Evolutionary conservation across 2,329 filamentous ascomycete genomes (phyloP).

Genomic region (Sarocladium strictum): DNA sequence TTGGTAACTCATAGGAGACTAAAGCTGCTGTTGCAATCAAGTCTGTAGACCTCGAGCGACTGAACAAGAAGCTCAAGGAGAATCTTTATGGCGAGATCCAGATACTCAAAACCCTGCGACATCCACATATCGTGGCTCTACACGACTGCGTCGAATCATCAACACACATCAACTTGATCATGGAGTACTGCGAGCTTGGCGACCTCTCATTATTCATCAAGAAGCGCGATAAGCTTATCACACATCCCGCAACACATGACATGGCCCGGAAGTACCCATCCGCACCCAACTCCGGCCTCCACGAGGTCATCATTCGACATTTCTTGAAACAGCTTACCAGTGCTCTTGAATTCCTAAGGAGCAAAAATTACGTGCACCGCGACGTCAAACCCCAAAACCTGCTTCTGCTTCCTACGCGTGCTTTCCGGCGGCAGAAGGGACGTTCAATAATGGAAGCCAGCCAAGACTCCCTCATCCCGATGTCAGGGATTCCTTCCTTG

Average conservation of each 20-base stretch:
- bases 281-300: conserved; percentile 72
- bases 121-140: conserved; percentile 94
- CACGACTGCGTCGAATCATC: conserved; percentile 88
- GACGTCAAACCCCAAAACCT: conserved; percentile 98
- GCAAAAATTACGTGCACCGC: conserved; percentile 84
- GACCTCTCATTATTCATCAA: conserved; percentile 95
- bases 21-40: conserved; percentile 90
- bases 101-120: conserved; percentile 87
- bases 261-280: conserved; percentile 94
- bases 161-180: conserved; percentile 89
- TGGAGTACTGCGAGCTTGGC: conserved; percentile 97
- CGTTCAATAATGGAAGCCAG: conserved; percentile 68
- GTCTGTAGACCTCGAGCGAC: conserved; percentile 81
- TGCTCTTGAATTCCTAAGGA: conserved; percentile 81
- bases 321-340: conserved; percentile 94
- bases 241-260: conserved; percentile 75
- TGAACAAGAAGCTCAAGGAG: conserved; percentile 94
- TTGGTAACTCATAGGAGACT: too few species aligned
- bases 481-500: conserved; percentile 73
- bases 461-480: conserved; percentile 73
- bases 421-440: conserved; percentile 52
- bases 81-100: conserved; percentile 94
- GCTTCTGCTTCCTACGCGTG: conserved; percentile 74
- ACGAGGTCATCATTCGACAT: conserved; percentile 94
- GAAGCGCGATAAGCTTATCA: conserved; percentile 75